These are phyloP conservation scores for Solanum clarkiae DNA, from an alignment of 257 asterid genomes.

Conservation along the genomic window DNA sequence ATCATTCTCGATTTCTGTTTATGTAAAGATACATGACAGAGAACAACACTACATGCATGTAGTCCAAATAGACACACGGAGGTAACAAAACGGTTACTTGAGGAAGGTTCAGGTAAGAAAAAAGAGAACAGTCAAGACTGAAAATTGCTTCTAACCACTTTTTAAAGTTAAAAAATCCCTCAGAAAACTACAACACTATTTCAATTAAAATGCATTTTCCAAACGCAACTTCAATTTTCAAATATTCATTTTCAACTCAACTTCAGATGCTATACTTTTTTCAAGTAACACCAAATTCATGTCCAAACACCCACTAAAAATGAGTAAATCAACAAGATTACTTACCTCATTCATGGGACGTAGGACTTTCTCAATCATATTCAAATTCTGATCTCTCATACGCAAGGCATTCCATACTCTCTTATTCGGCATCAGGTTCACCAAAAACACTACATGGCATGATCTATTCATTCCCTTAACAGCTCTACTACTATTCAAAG, in stretches of 20 bases:
- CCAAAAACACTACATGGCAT: slow-evolving; percentile 27
- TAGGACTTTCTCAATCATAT: slow-evolving; percentile 21
- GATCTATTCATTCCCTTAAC: not conserved
- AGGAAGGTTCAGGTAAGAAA: not conserved
- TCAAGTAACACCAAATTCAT: not conserved
- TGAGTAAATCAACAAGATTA: not conserved
- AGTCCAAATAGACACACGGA: not conserved
- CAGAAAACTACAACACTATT: too few relatives aligned
- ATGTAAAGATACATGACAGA: not conserved
- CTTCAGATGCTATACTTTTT: too few relatives aligned
- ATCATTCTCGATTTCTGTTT: not conserved
- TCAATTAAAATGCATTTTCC: not conserved
- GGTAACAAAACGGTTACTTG: not conserved
- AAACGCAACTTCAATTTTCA: not conserved
- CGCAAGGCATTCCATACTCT: slow-evolving; percentile 38
- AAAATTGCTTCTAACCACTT: too few relatives aligned
- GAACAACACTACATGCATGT: not conserved
- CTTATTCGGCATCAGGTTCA: slow-evolving; percentile 16
- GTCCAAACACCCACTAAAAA: not conserved
- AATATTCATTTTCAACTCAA: too few relatives aligned
- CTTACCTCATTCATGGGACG: slow-evolving; percentile 21
- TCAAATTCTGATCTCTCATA: slow-evolving; percentile 15
- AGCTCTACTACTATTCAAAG: not conserved
- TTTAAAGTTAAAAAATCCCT: too few relatives aligned
- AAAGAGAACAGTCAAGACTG: not conserved